Percentiles rank a stretch among this genome's conserved stretches.
phyloP scores from a whole-genome alignment of 2,329 filamentous ascomycete genomes.

The Daldinia eschscholtzii region DNA sequence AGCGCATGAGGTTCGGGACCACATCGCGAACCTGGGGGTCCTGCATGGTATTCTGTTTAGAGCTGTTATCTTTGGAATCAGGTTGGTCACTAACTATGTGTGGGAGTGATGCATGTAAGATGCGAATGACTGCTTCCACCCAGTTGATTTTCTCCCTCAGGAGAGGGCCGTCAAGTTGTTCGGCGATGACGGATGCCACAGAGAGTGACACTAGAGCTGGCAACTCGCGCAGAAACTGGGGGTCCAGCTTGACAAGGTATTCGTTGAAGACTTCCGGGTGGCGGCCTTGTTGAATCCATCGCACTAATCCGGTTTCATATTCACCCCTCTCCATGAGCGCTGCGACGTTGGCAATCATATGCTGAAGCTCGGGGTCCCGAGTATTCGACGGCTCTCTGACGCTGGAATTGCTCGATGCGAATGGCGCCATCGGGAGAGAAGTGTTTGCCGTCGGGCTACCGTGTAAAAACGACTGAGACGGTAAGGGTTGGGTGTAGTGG shows the following conservation, averaged over 20 bases:
- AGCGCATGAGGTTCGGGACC: slow-evolving; percentile 68
- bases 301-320: slow-evolving; percentile 72
- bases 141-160: slow-evolving; percentile 70
- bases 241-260: slow-evolving; percentile 65
- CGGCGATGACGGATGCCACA: slow-evolving; percentile 73
- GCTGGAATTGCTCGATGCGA: slow-evolving; percentile 58
- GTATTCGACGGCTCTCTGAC: slow-evolving; percentile 60
- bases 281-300: slow-evolving; percentile 74
- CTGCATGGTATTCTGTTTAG: slow-evolving; percentile 55
- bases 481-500: slow-evolving; percentile 29
- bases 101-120: slow-evolving; percentile 63
- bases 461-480: slow-evolving; percentile 43
- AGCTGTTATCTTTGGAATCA: slow-evolving; percentile 27
- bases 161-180: slow-evolving; percentile 66
- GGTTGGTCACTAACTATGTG: slow-evolving; percentile 62
- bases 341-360: slow-evolving; percentile 70
- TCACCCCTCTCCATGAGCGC: slow-evolving; percentile 71
- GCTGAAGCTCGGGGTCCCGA: slow-evolving; percentile 68
- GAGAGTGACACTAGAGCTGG: slow-evolving; percentile 73
- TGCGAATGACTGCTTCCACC: slow-evolving; percentile 70
- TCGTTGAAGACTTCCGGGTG: slow-evolving; percentile 73
- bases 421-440: slow-evolving; percentile 56
- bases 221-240: slow-evolving; percentile 67
- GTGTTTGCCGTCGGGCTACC: slow-evolving; percentile 51
- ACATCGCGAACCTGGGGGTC: slow-evolving; percentile 68